Conservation (phyloP, 768 basidiomycete species). For the Lentinula detonsa region DNA sequence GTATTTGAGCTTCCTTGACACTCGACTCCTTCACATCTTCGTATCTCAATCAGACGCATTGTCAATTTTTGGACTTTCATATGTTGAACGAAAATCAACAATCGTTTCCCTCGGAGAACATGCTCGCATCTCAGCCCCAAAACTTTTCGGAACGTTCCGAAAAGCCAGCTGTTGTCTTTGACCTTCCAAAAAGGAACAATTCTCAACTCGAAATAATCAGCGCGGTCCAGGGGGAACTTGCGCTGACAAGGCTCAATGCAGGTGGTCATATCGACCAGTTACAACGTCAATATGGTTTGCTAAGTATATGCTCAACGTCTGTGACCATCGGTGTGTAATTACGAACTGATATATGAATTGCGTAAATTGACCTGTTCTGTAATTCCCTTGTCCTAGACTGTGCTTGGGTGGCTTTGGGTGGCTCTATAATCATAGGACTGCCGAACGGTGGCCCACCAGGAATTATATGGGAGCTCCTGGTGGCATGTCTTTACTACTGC, state of each 20-base stretch:
- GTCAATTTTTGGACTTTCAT: not conserved
- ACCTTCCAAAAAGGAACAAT: not conserved
- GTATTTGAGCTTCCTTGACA: not conserved
- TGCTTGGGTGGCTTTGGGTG: slow-evolving; percentile 12
- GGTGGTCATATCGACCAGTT: slow-evolving; percentile 12
- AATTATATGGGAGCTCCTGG: slow-evolving; percentile 12
- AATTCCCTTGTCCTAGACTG: not conserved
- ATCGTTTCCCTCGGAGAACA: not conserved
- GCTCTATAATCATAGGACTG: slow-evolving; percentile 9
- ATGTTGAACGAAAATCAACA: not conserved
- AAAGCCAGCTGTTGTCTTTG: not conserved
- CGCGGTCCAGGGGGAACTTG: not conserved
- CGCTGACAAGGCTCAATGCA: slow-evolving; percentile 7
- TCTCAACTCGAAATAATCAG: not conserved
- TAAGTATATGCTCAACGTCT: slow-evolving; percentile 12
- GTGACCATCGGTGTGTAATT: slow-evolving; percentile 9
- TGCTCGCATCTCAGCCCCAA: not conserved
- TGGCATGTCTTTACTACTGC: slow-evolving; percentile 10
- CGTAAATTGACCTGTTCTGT: not conserved
- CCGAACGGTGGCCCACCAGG: slow-evolving; percentile 11
- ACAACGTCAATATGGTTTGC: slow-evolving; percentile 10
- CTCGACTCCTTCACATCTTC: not conserved
- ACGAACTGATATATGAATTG: not conserved
- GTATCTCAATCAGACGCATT: not conserved
- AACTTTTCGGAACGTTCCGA: not conserved